Conservation (phyloP, 2,329 filamentous ascomycete genomes). For the Neurospora crassa region DNA sequence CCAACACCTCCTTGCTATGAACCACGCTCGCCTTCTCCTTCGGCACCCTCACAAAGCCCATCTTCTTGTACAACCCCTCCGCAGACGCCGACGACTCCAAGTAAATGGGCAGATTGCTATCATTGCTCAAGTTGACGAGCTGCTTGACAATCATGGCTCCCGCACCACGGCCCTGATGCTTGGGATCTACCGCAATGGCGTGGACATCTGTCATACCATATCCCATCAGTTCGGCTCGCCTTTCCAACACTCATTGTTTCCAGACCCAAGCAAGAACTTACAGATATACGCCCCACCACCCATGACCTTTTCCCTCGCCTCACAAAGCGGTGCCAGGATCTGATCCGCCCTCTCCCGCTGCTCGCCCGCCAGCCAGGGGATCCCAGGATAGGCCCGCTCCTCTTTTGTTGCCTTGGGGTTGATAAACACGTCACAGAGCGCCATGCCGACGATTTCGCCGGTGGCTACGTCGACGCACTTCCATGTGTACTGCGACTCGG, state of each 20-base stretch:
- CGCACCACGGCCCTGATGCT: slow-evolving; percentile 31
- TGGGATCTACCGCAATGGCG: slow-evolving; percentile 35
- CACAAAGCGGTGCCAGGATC: slow-evolving; percentile 31
- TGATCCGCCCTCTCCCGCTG: slow-evolving; percentile 33
- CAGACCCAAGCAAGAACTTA: slow-evolving; percentile 19
- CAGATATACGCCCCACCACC: slow-evolving; percentile 31
- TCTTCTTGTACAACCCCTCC: slow-evolving; percentile 33
- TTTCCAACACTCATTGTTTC: neutral
- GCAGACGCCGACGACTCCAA: slow-evolving; percentile 36
- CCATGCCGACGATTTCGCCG: slow-evolving; percentile 36
- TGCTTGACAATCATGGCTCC: slow-evolving; percentile 32
- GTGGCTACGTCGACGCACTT: slow-evolving; percentile 36
- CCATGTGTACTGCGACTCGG: slow-evolving; percentile 33
- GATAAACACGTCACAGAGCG: slow-evolving; percentile 33
- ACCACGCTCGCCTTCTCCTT: slow-evolving; percentile 25
- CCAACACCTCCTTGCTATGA: slow-evolving; percentile 27
- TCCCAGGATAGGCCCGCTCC: slow-evolving; percentile 33
- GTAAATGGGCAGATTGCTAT: slow-evolving; percentile 32
- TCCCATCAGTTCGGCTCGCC: neutral
- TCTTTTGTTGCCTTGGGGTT: slow-evolving; percentile 26
- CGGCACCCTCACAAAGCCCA: slow-evolving; percentile 32
- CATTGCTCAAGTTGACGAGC: slow-evolving; percentile 28
- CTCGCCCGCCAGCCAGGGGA: slow-evolving; percentile 35
- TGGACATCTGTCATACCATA: slow-evolving; percentile 24
- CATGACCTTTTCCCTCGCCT: slow-evolving; percentile 31